A percentile compares a stretch with the other conserved stretches of the same genome.
These are phyloP conservation scores for Rhizoctonia solani DNA, from an alignment of 1,284 basidiomycete species.

Conservation along the genomic window DNA sequence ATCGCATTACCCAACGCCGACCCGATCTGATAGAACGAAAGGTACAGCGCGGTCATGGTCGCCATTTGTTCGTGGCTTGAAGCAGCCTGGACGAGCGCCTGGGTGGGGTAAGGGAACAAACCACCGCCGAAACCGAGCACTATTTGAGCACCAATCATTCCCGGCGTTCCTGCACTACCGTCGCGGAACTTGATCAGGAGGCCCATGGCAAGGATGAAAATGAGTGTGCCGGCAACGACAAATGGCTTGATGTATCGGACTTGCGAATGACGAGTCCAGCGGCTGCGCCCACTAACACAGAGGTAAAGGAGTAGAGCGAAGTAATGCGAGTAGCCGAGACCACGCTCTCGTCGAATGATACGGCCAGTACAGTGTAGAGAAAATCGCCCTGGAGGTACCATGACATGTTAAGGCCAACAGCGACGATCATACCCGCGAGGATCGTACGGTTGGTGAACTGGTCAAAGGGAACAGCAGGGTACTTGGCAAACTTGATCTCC, in stretches of 20 bases:
- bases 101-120: constrained; percentile 49
- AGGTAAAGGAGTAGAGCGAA: constrained; percentile 49
- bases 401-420: constrained; percentile 47
- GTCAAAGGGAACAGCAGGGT: constrained; percentile 42
- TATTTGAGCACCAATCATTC: constrained; percentile 49
- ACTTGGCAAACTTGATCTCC: constrained; percentile 46
- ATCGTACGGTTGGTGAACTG: constrained; percentile 48
- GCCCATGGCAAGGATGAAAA: constrained; percentile 49
- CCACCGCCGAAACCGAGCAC: constrained; percentile 49
- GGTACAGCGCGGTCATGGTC: constrained; percentile 48
- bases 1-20: constrained; percentile 47
- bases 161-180: constrained; percentile 43
- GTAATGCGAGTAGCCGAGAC: constrained; percentile 47
- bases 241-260: constrained; percentile 48
- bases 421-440: constrained; percentile 46
- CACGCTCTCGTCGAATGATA: constrained; percentile 48
- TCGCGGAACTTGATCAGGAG: constrained; percentile 50
- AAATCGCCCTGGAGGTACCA: constrained; percentile 43
- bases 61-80: constrained; percentile 49
- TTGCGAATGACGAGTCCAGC: constrained; percentile 46
- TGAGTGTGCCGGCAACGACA: constrained; percentile 45
- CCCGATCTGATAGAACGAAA: constrained; percentile 49
- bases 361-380: constrained; percentile 47
- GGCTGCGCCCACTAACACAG: constrained; percentile 46
- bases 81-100: constrained; percentile 47